phyloP scores from a whole-genome alignment of 495 filamentous ascomycete species.

The Penicillium herquei region DNA sequence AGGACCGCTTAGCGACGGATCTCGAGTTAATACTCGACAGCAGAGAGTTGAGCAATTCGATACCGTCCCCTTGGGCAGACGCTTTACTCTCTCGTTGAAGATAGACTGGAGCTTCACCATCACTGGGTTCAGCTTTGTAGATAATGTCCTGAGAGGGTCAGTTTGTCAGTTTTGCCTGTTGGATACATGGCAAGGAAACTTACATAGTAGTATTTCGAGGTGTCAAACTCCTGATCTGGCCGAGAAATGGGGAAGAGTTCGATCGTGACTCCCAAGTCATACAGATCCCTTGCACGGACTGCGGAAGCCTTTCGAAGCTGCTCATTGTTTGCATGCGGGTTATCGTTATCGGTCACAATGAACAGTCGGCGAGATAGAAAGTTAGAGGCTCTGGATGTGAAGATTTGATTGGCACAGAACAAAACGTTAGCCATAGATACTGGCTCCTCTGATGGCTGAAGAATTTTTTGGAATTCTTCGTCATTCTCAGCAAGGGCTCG shows the following conservation, averaged over 20 bases:
- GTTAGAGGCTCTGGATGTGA: slow-evolving; percentile 91
- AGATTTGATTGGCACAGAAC: slow-evolving; percentile 94
- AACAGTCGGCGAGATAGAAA: slow-evolving; percentile 91
- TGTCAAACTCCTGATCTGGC: slow-evolving; percentile 72
- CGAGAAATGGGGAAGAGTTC: slow-evolving; percentile 91
- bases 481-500: slow-evolving; percentile 74
- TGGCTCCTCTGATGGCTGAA: slow-evolving; percentile 66
- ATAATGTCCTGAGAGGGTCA: slow-evolving; percentile 67
- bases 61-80: slow-evolving; percentile 63
- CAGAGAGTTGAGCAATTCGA: slow-evolving; percentile 76
- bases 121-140: slow-evolving; percentile 58
- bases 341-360: slow-evolving; percentile 92
- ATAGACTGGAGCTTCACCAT: slow-evolving; percentile 65
- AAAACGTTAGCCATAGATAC: slow-evolving; percentile 87
- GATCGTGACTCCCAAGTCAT: slow-evolving; percentile 89
- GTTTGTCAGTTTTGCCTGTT: not conserved
- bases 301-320: slow-evolving; percentile 69
- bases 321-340: slow-evolving; percentile 75
- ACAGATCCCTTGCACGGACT: slow-evolving; percentile 89
- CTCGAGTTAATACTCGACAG: slow-evolving; percentile 89
- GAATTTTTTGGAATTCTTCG: slow-evolving; percentile 56
- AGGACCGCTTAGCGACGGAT: slow-evolving; percentile 79
- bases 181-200: slow-evolving; percentile 8
- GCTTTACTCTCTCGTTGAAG: slow-evolving; percentile 47
- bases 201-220: slow-evolving; percentile 90